phyloP scores from a whole-genome alignment of 495 filamentous ascomycete species.

The Trichoderma erinaceum region DNA sequence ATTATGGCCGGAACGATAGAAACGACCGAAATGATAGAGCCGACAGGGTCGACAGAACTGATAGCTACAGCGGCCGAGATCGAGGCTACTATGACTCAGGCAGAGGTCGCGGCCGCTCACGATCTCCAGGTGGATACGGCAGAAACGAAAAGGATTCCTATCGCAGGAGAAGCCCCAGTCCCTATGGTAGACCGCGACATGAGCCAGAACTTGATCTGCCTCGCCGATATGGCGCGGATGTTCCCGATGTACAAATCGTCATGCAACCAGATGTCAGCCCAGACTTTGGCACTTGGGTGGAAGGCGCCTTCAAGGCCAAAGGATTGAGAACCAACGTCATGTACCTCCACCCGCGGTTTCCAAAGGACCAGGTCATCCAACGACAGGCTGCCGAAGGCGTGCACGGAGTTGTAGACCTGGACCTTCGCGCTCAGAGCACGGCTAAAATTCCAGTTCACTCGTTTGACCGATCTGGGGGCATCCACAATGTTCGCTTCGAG shows the following conservation, averaged over 20 bases:
- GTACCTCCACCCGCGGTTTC: slow-evolving; percentile 68
- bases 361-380: slow-evolving; percentile 68
- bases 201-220: slow-evolving; percentile 66
- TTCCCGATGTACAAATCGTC: slow-evolving; percentile 88
- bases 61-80: slow-evolving; percentile 22
- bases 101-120: slow-evolving; percentile 55
- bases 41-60: neutral
- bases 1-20: slow-evolving; percentile 28
- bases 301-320: slow-evolving; percentile 63
- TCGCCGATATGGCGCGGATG: slow-evolving; percentile 62
- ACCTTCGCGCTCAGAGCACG: slow-evolving; percentile 55
- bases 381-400: slow-evolving; percentile 88
- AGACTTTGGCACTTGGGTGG: slow-evolving; percentile 75
- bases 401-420: slow-evolving; percentile 72
- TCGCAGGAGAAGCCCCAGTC: slow-evolving; percentile 58
- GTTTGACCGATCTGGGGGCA: slow-evolving; percentile 71
- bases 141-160: slow-evolving; percentile 51
- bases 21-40: slow-evolving; percentile 20
- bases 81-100: slow-evolving; percentile 35
- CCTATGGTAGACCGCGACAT: slow-evolving; percentile 46
- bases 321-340: slow-evolving; percentile 70
- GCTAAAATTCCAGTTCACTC: slow-evolving; percentile 73
- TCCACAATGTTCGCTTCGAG: slow-evolving; percentile 68
- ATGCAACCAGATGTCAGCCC: slow-evolving; percentile 73
- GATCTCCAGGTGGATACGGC: slow-evolving; percentile 48